Conservation (phyloP, 2,329 filamentous ascomycete species). For the Rutstroemia sp. region DNA sequence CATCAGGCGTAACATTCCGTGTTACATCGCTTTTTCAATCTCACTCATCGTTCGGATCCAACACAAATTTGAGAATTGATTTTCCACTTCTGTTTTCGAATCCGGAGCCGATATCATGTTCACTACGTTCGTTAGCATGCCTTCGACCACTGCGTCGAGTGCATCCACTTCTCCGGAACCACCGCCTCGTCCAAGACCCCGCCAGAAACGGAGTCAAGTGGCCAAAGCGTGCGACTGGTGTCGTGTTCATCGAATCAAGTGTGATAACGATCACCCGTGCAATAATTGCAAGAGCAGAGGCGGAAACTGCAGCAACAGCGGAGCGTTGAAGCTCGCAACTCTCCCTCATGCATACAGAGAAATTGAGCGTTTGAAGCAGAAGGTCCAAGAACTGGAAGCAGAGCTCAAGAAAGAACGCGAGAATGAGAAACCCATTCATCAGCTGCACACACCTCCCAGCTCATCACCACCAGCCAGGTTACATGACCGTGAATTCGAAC, state of each 20-base stretch:
- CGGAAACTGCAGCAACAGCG: constrained; percentile 31
- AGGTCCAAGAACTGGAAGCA: constrained; percentile 28
- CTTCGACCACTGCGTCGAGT: neutral
- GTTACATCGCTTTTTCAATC: neutral
- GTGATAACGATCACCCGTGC: constrained; percentile 34
- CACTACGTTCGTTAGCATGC: constrained; percentile 10
- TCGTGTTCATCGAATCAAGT: constrained; percentile 36
- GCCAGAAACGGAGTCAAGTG: constrained; percentile 25
- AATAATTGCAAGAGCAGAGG: constrained; percentile 33
- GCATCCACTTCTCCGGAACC: constrained; percentile 4
- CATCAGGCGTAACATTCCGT: neutral
- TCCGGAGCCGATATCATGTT: neutral
- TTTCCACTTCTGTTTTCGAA: neutral
- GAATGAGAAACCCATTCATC: constrained; percentile 1
- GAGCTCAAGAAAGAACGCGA: constrained; percentile 15
- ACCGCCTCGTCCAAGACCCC: constrained; percentile 5
- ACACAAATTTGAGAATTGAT: no score
- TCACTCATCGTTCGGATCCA: no score
- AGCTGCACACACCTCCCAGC: constrained; percentile 11
- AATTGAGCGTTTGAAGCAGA: constrained; percentile 32
- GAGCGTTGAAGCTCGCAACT: constrained; percentile 28
- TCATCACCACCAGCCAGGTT: constrained; percentile 7
- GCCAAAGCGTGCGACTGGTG: constrained; percentile 35
- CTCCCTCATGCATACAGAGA: constrained; percentile 29
- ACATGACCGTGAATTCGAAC: neutral